phyloP scores from a whole-genome alignment of 305 asterid species.

The Fraxinus latifolia region DNA sequence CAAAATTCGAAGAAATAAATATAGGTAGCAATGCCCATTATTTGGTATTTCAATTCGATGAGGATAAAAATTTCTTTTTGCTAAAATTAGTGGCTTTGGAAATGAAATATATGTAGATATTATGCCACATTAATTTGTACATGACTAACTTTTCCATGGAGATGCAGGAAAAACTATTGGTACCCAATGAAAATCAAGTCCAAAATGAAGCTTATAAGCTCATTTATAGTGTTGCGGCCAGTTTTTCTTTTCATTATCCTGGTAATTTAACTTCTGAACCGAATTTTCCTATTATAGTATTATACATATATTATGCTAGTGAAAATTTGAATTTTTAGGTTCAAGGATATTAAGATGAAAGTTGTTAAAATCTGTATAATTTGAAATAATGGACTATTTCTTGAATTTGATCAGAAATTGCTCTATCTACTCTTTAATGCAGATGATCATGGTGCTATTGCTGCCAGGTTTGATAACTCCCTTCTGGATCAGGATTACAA shows the following conservation, averaged over 20 bases:
- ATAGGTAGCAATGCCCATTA: not conserved
- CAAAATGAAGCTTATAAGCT: constrained; percentile 25
- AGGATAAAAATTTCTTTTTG: not conserved
- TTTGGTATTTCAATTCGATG: not conserved
- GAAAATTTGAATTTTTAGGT: not conserved
- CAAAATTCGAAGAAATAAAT: not conserved
- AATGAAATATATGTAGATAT: not conserved
- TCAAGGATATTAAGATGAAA: not conserved
- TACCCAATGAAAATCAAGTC: not conserved
- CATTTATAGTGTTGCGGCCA: constrained; percentile 38
- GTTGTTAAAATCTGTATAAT: not conserved
- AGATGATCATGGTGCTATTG: constrained; percentile 40
- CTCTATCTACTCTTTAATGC: constrained; percentile 4
- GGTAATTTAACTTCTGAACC: constrained; percentile 24
- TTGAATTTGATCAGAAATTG: not conserved
- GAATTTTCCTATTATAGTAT: not conserved
- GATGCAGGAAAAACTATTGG: not conserved
- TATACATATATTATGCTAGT: not conserved
- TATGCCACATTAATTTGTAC: not conserved
- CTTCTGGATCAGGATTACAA: constrained; percentile 36
- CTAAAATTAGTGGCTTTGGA: not conserved
- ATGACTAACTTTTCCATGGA: not conserved
- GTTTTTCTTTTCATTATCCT: constrained; percentile 33
- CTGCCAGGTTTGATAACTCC: constrained; percentile 39
- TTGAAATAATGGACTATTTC: not conserved